phyloP scores from a whole-genome alignment of 768 basidiomycete species.

The Termitomyces sp. region DNA sequence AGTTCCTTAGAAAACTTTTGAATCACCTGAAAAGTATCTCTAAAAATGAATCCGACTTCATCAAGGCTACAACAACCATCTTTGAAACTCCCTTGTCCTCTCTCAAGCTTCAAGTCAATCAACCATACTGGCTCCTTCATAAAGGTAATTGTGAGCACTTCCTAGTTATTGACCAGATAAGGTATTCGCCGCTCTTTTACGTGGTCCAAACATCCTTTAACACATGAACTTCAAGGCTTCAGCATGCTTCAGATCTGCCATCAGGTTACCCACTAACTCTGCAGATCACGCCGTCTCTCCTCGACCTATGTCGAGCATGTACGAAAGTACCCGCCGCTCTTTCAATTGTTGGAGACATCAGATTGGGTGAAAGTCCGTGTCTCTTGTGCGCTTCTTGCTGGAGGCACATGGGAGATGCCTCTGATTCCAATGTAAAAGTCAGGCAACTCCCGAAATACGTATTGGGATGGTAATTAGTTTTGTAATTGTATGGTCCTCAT shows the following conservation, averaged over 20 bases:
- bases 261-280: constrained; percentile 63
- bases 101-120: constrained; percentile 56
- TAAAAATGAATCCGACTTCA: constrained; percentile 24
- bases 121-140: constrained; percentile 82
- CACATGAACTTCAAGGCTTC: constrained; percentile 34
- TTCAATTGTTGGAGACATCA: constrained; percentile 63
- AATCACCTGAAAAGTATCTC: constrained; percentile 23
- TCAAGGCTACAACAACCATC: constrained; percentile 37
- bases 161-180: constrained; percentile 64
- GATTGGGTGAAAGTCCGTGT: constrained; percentile 76
- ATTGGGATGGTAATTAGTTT: constrained; percentile 2
- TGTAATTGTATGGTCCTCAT: neutral
- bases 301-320: constrained; percentile 66
- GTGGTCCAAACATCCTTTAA: neutral
- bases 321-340: constrained; percentile 62
- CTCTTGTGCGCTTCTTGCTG: constrained; percentile 71
- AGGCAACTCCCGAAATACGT: constrained; percentile 45
- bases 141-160: constrained; percentile 81
- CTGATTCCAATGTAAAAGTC: constrained; percentile 39
- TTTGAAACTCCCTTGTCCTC: constrained; percentile 44
- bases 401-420: constrained; percentile 57
- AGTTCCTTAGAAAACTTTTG: constrained; percentile 19
- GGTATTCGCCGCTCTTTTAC: constrained; percentile 32
- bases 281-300: constrained; percentile 55
- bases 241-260: constrained; percentile 49